Conservation (phyloP, 306 rosid genomes). For the Trichosanthes truncata region DNA sequence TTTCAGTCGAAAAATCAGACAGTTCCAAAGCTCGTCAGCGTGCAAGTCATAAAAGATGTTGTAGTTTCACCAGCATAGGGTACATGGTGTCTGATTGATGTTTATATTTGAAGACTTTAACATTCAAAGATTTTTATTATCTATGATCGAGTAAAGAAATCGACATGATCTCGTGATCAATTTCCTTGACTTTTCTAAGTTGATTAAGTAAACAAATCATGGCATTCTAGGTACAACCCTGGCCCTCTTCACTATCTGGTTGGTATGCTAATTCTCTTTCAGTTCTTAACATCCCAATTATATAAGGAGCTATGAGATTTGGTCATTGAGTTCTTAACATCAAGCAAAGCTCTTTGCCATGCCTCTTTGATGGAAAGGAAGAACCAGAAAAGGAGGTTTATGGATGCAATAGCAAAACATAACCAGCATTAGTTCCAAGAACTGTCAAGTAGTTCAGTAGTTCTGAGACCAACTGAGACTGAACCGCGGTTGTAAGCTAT, state of each 20-base stretch:
- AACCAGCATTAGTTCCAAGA: background rate
- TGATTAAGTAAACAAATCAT: background rate
- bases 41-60: background rate
- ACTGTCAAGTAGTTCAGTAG: background rate
- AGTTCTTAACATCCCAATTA: background rate
- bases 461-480: background rate
- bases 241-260: background rate
- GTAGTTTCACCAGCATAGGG: background rate
- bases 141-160: background rate
- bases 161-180: background rate
- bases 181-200: background rate
- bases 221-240: background rate
- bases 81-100: background rate
- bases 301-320: background rate
- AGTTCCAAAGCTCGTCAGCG: background rate
- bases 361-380: background rate
- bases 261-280: background rate
- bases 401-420: background rate
- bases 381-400: background rate
- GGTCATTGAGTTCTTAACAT: background rate
- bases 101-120: slow-evolving; percentile 1
- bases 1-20: background rate
- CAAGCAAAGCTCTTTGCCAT: background rate
- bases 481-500: background rate
- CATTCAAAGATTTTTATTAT: background rate